A percentile compares a stretch with the other conserved stretches of the same genome.
Evolutionary conservation across 768 basidiomycete genomes (phyloP).

Genomic region (Boletus rex-veris): DNA sequence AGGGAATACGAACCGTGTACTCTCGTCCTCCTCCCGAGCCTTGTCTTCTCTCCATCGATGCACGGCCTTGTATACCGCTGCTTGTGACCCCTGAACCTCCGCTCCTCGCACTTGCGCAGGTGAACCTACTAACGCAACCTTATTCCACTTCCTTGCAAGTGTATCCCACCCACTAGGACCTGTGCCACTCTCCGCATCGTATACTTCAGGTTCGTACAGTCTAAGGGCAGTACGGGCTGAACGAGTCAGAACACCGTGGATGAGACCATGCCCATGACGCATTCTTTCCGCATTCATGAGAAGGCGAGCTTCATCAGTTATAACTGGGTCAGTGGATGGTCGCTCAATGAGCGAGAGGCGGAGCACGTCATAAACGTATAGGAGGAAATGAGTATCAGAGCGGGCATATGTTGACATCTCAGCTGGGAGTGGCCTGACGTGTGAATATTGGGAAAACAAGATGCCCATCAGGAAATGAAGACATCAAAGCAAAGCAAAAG

Average conservation of each 20-base stretch:
- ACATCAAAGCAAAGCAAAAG: not conserved
- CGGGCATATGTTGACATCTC: constrained; percentile 94
- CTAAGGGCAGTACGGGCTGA: constrained; percentile 77
- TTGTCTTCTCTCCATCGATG: constrained; percentile 81
- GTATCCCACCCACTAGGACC: constrained; percentile 77
- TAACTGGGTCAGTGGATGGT: constrained; percentile 32
- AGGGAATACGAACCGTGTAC: constrained; percentile 54
- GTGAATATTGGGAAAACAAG: not conserved
- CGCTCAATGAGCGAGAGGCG: constrained; percentile 83
- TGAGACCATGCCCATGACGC: constrained; percentile 37
- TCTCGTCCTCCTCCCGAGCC: constrained; percentile 85
- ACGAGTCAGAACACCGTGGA: constrained; percentile 63
- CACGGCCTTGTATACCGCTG: constrained; percentile 64
- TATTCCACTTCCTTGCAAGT: constrained; percentile 82
- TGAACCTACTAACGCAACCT: constrained; percentile 39
- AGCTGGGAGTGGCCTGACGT: constrained; percentile 63
- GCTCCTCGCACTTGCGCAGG: constrained; percentile 29
- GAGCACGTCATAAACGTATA: constrained; percentile 89
- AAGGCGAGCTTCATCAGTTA: constrained; percentile 14
- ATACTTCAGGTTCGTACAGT: constrained; percentile 63
- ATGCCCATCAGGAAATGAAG: not conserved
- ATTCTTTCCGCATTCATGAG: not conserved
- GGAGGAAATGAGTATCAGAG: constrained; percentile 93
- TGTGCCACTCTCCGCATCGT: constrained; percentile 60
- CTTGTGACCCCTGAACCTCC: constrained; percentile 41